phyloP scores from a whole-genome alignment of 192 early-diverging fungal species.

The Lobosporangium transversale region DNA sequence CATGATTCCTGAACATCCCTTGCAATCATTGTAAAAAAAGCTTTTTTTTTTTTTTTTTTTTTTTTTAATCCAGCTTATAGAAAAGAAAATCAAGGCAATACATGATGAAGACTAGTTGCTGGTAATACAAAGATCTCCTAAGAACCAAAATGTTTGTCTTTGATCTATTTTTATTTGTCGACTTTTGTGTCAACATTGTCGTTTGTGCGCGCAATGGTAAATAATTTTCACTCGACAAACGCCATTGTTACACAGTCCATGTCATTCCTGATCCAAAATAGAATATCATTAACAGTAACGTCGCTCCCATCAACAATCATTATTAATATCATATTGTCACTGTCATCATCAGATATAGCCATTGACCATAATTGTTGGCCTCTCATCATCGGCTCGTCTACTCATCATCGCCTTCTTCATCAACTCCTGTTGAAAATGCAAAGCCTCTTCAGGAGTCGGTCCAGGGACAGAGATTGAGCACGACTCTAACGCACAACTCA shows the following conservation, averaged over 20 bases:
- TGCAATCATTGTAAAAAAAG: no score
- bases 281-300: not conserved
- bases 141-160: no score
- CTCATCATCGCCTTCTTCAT: not conserved
- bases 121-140: not conserved
- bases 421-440: slow-evolving; percentile 2
- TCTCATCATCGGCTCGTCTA: not conserved
- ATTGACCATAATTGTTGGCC: not conserved
- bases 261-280: no score
- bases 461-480: slow-evolving; percentile 7
- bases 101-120: not conserved
- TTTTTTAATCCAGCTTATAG: not conserved
- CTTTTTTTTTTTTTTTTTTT: not conserved
- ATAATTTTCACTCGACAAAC: not conserved
- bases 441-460: not conserved
- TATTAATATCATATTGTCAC: no score
- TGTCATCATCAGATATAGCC: not conserved
- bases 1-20: not conserved
- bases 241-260: not conserved
- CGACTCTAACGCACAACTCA: not conserved
- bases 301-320: no score
- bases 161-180: not conserved
- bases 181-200: not conserved
- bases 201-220: not conserved
- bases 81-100: not conserved